Conservation (phyloP, 2,329 filamentous ascomycete genomes). For the Fusarium brachygibbosum region DNA sequence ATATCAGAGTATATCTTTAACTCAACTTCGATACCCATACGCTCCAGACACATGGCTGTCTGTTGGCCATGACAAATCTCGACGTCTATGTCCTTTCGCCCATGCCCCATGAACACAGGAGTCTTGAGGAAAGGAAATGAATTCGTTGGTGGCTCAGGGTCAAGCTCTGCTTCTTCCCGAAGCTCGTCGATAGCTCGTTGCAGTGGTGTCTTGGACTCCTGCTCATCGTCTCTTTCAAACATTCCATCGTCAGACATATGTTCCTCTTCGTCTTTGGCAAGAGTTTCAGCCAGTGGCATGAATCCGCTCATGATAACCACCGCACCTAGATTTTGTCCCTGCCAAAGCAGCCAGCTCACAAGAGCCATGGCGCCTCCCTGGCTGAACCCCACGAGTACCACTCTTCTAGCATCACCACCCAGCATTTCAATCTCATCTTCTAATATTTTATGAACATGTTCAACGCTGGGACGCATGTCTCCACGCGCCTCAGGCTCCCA, state of each 20-base stretch:
- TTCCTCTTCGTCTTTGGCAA: conserved; percentile 39
- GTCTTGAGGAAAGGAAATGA: conserved; percentile 45
- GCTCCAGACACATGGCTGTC: conserved; percentile 52
- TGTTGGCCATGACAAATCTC: conserved; percentile 53
- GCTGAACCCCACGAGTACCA: conserved; percentile 66
- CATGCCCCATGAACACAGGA: conserved; percentile 63
- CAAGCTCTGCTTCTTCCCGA: conserved; percentile 49
- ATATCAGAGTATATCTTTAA: conserved; percentile 58
- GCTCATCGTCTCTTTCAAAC: conserved; percentile 34
- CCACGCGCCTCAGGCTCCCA: conserved; percentile 52
- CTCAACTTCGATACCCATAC: conserved; percentile 53
- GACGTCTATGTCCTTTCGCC: conserved; percentile 59
- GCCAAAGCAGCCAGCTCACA: conserved; percentile 59
- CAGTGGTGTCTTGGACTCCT: conserved; percentile 28
- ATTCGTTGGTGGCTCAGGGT: not conserved
- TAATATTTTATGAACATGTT: conserved; percentile 57
- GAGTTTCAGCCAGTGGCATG: conserved; percentile 56
- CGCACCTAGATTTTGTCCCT: conserved; percentile 55
- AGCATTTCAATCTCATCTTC: conserved; percentile 54
- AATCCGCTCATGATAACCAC: conserved; percentile 62
- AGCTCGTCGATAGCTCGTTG: conserved; percentile 47
- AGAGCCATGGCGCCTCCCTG: conserved; percentile 66
- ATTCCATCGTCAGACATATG: conserved; percentile 26
- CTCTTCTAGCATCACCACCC: conserved; percentile 52
- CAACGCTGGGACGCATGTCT: conserved; percentile 58